Evolutionary conservation across 139 green algal genomes (phyloP), one percentile per base, ranked within the genome.

Genomic region (Ettlia oleoabundans): DNA sequence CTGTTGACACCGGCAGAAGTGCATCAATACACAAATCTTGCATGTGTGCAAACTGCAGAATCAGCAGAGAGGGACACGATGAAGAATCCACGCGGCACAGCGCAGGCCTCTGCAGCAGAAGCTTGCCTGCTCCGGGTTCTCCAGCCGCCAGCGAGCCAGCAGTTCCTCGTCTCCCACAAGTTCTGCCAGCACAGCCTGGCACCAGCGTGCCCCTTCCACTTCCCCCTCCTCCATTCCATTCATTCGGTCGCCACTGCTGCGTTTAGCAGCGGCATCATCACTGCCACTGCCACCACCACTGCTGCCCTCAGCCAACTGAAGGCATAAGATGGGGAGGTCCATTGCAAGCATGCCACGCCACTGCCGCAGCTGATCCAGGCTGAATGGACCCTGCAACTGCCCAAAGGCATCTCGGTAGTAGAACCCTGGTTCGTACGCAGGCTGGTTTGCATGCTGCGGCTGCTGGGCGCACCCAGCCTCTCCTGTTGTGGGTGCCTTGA

Each of bases 281-380:
- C 47, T 58, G 47, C 47, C 47, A 15, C 8, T 26, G 62, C 30
- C 9, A 8, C 62, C 1, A 15, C 8, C 32, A 32, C 62, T 63
- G 42, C 68, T 53, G 18, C 77, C 37, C 47, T n/a, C 53, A 24
- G 41, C 70, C 67, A 78, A 26, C 52, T 80, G 72, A 43, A 78
- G 55, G 51, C 76, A 51, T 67, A 83, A 86, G 41, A 93, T 74
- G 2, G 55, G 33, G 40, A 93, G 69, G 81, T 93, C 84, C 89
- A 93, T 93, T 22, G 89, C 88, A n/a, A 93, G 69, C 51, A 77
- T 84, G n/a, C 72, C 37, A 9, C 89, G 73, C 89, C 89, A 93
- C 2, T 62, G 82, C 26, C 30, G 67, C 52, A 93, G 75, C 72
- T 87, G 76, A 40, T 90, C 71, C 19, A 67, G 7, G 0, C 28